These are phyloP conservation scores for Mycena belliarum DNA, from an alignment of 768 basidiomycete species.

Conservation along the genomic window DNA sequence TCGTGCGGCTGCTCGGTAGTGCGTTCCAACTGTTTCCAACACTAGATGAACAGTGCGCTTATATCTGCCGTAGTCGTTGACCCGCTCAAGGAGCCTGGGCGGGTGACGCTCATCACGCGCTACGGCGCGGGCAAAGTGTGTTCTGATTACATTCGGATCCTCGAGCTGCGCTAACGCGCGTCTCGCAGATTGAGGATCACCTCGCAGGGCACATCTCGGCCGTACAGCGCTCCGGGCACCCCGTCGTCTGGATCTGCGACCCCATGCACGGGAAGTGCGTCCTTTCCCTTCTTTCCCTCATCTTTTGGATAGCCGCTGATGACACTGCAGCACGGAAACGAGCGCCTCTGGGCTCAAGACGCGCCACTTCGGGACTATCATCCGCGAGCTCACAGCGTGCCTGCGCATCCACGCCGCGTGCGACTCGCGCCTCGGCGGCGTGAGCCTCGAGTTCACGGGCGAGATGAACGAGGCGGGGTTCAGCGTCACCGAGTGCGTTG, in stretches of 20 bases:
- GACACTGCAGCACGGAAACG: constrained; percentile 69
- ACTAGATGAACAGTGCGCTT: too few species aligned
- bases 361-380: constrained; percentile 85
- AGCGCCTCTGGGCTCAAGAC: constrained; percentile 86
- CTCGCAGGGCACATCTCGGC: constrained; percentile 80
- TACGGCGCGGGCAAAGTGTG: constrained; percentile 87
- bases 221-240: constrained; percentile 79
- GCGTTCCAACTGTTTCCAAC: constrained; percentile 32
- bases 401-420: constrained; percentile 77
- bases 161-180: neutral
- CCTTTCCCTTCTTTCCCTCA: neutral
- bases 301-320: too few species aligned
- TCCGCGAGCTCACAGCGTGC: constrained; percentile 81
- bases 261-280: constrained; percentile 98
- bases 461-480: constrained; percentile 89
- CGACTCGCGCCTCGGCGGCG: constrained; percentile 76
- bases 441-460: constrained; percentile 91
- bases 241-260: constrained; percentile 93
- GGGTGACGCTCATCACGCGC: constrained; percentile 88
- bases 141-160: too few species aligned
- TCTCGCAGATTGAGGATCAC: constrained; percentile 62
- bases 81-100: constrained; percentile 77
- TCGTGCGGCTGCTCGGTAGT: constrained; percentile 78
- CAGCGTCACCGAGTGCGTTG: constrained; percentile 95
- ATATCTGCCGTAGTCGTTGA: constrained; percentile 68